Conservation (phyloP, 1,139 yeast genomes). For the Protomyces pachydermus region DNA sequence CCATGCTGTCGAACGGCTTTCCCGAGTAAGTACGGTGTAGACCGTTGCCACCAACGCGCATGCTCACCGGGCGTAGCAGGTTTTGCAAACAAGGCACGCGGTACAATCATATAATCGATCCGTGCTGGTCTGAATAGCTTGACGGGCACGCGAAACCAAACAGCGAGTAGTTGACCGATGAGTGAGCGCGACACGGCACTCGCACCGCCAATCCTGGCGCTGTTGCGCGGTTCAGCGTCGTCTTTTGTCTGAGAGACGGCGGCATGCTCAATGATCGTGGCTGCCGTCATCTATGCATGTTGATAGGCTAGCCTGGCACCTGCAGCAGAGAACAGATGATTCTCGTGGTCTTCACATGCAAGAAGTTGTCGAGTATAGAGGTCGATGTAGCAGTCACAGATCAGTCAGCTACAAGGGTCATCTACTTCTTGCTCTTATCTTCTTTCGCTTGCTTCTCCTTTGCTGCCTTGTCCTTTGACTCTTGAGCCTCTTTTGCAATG, state of each 20-base stretch:
- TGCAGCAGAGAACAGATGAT: too few species aligned
- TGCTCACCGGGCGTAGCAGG: constrained; percentile 34
- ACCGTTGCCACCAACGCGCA: constrained; percentile 66
- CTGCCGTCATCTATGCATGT: background rate
- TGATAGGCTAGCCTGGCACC: too few species aligned
- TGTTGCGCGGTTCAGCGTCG: background rate
- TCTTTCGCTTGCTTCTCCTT: background rate
- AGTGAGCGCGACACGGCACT: constrained; percentile 83
- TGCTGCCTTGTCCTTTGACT: background rate
- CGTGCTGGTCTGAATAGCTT: constrained; percentile 86
- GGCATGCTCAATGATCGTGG: background rate
- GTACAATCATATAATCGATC: constrained; percentile 62
- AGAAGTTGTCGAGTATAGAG: too few species aligned
- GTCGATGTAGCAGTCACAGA: too few species aligned
- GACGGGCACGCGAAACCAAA: constrained; percentile 72
- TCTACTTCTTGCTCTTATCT: background rate
- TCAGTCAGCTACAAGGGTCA: background rate
- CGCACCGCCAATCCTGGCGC: constrained; percentile 47
- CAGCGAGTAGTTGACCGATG: constrained; percentile 68
- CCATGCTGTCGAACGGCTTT: constrained; percentile 73
- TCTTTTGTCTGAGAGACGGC: background rate
- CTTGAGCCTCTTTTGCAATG: background rate
- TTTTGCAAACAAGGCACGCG: constrained; percentile 39
- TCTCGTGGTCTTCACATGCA: too few species aligned
- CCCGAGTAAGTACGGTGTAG: constrained; percentile 65